These are phyloP conservation scores for Martensiomyces pterosporus DNA, from an alignment of 192 early-diverging fungal genomes.

Conservation along the genomic window DNA sequence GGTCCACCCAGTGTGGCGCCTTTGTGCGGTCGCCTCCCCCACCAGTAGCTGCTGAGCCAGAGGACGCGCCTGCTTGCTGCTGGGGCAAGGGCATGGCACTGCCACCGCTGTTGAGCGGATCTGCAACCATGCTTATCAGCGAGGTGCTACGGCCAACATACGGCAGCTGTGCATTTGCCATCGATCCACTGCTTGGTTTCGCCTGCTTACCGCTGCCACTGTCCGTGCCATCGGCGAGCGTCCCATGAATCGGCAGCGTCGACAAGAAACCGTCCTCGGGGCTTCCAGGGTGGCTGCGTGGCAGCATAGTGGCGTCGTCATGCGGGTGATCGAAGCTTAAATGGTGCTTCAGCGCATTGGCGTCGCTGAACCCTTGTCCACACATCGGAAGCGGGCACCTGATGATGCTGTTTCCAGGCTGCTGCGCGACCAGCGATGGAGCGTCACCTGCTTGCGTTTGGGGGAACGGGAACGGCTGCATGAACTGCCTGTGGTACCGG, in stretches of 20 bases:
- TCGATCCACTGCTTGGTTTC: too few relatives aligned
- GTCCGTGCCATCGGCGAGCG: too few relatives aligned
- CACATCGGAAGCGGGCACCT: constrained; percentile 18
- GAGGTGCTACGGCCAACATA: too few relatives aligned
- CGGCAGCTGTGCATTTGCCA: too few relatives aligned
- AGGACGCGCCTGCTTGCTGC: neutral
- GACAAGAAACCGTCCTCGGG: constrained; percentile 20
- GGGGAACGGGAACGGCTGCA: neutral
- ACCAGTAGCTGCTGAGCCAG: neutral
- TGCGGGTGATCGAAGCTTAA: constrained; percentile 30
- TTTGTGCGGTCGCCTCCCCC: constrained; percentile 13
- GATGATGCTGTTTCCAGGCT: constrained; percentile 13
- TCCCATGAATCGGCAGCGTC: constrained; percentile 13
- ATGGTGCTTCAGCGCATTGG: constrained; percentile 36
- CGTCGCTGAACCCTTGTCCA: constrained; percentile 30
- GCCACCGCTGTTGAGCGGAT: neutral
- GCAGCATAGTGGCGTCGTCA: neutral
- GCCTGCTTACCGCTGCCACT: too few relatives aligned
- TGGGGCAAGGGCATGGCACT: neutral
- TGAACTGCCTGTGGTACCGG: neutral
- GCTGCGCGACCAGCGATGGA: neutral
- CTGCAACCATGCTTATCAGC: too few relatives aligned
- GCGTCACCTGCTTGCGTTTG: too few relatives aligned
- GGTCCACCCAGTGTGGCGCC: constrained; percentile 47
- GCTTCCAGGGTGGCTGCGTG: constrained; percentile 29